A percentile compares a stretch with the other conserved stretches of the same genome.
Evolutionary conservation across 306 rosid genomes (phyloP).

Genomic region (Senna tora): DNA sequence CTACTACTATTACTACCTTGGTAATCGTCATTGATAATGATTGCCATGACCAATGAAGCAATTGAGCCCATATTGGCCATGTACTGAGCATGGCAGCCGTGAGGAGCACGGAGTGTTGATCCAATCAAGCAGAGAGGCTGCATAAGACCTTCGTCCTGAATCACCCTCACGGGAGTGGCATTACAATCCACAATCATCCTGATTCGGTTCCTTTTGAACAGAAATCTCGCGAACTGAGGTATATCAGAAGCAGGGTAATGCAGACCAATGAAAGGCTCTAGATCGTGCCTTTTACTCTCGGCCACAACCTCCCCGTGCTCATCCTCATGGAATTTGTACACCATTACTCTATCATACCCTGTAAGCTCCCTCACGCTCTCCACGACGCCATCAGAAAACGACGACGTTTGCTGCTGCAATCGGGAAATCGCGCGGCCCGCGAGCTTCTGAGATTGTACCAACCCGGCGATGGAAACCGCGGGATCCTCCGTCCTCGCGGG

Average conservation of each 20-base stretch:
- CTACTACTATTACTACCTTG: constrained; percentile 35
- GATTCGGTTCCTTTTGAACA: constrained; percentile 89
- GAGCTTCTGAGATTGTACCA: constrained; percentile 88
- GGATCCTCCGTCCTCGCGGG: constrained; percentile 88
- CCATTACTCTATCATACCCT: constrained; percentile 94
- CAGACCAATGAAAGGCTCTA: constrained; percentile 89
- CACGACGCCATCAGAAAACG: constrained; percentile 82
- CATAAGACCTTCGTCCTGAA: constrained; percentile 70
- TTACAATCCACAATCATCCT: constrained; percentile 93
- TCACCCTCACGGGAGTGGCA: constrained; percentile 63
- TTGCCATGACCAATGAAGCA: constrained; percentile 83
- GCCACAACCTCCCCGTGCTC: constrained; percentile 95
- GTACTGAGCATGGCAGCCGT: constrained; percentile 89
- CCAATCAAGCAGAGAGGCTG: constrained; percentile 89
- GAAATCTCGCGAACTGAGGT: constrained; percentile 89
- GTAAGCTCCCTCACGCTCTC: constrained; percentile 81
- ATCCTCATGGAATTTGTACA: constrained; percentile 88
- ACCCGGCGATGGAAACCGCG: constrained; percentile 86
- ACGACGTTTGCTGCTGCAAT: constrained; percentile 53
- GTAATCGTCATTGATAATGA: constrained; percentile 74
- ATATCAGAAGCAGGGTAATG: constrained; percentile 92
- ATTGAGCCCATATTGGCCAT: constrained; percentile 95
- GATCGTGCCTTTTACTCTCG: constrained; percentile 75
- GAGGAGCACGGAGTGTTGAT: constrained; percentile 88
- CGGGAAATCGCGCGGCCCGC: constrained; percentile 82